These are phyloP conservation scores for Crithidia fasciculata DNA, from an alignment of 208 protist species.

Conservation along the genomic window DNA sequence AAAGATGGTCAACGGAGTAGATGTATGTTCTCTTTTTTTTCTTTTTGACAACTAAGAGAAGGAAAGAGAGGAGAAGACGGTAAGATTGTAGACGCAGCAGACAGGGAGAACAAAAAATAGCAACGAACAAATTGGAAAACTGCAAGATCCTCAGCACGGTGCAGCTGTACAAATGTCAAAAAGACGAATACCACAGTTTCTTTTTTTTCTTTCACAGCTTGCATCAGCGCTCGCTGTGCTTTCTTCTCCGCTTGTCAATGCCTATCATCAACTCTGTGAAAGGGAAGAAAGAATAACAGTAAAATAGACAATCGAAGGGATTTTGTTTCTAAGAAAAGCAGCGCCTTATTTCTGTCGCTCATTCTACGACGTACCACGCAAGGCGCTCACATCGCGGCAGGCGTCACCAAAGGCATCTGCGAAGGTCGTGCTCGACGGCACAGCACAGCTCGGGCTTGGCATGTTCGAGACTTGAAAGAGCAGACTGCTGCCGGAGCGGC, in stretches of 20 bases:
- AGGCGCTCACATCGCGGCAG: slow-evolving; percentile 22
- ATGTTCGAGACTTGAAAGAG: slow-evolving; percentile 28
- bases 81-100: neutral
- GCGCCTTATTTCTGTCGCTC: neutral
- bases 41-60: neutral
- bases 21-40: slow-evolving; percentile 1
- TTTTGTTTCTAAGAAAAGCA: too few relatives aligned
- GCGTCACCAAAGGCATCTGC: slow-evolving; percentile 23
- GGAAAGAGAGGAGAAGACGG: neutral
- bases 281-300: slow-evolving; percentile 3
- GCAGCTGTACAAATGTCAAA: too few relatives aligned
- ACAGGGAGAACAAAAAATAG: neutral
- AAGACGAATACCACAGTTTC: neutral
- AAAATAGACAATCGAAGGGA: neutral
- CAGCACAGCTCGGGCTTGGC: slow-evolving; percentile 6
- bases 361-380: neutral
- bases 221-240: too few relatives aligned
- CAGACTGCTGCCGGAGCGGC: slow-evolving; percentile 21
- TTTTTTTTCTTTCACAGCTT: slow-evolving; percentile 3
- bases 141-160: too few relatives aligned
- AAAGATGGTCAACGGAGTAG: too few relatives aligned
- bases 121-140: neutral
- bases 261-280: neutral
- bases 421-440: slow-evolving; percentile 17
- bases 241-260: too few relatives aligned